Conservation (phyloP, 345 rosid species). For the Arabis alpina region DNA sequence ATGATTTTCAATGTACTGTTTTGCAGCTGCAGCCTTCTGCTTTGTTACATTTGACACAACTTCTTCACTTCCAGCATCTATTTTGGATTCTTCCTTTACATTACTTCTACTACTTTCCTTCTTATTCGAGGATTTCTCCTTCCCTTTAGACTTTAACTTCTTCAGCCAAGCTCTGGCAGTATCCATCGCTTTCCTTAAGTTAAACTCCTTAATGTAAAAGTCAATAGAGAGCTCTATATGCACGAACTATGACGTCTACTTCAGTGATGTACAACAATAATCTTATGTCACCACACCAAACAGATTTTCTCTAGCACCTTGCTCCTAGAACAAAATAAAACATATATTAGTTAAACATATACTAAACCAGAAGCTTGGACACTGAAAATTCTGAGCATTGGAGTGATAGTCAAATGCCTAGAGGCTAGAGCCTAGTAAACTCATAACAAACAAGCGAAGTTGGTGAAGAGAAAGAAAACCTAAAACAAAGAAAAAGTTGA, state of each 20-base stretch:
- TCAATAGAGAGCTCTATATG: background rate
- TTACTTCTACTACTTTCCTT: slow-evolving; percentile 60
- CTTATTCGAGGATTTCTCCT: slow-evolving; percentile 64
- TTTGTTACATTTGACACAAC: slow-evolving; percentile 86
- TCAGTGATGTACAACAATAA: slow-evolving; percentile 15
- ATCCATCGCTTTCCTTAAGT: slow-evolving; percentile 58
- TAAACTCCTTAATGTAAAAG: background rate
- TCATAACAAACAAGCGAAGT: background rate
- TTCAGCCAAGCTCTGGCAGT: slow-evolving; percentile 73
- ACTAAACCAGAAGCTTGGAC: slow-evolving; percentile 1
- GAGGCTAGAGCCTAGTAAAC: slow-evolving; percentile 3
- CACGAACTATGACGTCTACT: slow-evolving; percentile 16
- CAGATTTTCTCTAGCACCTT: background rate
- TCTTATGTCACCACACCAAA: background rate
- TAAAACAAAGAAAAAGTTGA: slow-evolving; percentile 15
- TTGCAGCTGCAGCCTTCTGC: slow-evolving; percentile 95
- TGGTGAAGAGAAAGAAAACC: background rate
- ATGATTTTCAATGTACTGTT: slow-evolving; percentile 94
- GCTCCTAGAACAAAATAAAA: slow-evolving; percentile 26
- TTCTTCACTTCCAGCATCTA: slow-evolving; percentile 65
- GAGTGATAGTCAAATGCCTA: slow-evolving; percentile 10
- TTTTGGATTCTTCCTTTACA: slow-evolving; percentile 65
- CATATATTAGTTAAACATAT: slow-evolving; percentile 5
- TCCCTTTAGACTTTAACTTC: slow-evolving; percentile 72
- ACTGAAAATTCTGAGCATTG: background rate